Conservation (phyloP, 208 protist species). For the Wallacemonas sp. region DNA sequence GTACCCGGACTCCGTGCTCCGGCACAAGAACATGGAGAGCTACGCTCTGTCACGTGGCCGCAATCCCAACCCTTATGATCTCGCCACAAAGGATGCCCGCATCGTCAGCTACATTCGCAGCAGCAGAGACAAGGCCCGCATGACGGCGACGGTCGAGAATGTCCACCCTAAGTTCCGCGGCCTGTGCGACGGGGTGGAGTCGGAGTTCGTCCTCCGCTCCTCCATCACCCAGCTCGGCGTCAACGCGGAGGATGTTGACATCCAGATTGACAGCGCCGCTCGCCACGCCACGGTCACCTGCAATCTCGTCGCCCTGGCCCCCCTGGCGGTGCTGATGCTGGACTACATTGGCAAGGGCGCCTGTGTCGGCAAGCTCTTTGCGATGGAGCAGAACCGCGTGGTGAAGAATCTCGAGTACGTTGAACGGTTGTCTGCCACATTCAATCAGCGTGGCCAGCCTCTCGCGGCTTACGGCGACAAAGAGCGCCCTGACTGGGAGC, state of each 20-base stretch:
- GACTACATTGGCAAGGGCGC: slow-evolving; percentile 79
- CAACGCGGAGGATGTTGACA: slow-evolving; percentile 65
- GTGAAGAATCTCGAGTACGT: slow-evolving; percentile 83
- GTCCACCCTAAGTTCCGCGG: slow-evolving; percentile 85
- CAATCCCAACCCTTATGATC: slow-evolving; percentile 73
- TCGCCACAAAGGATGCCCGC: slow-evolving; percentile 68
- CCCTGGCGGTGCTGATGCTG: slow-evolving; percentile 84
- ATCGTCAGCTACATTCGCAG: slow-evolving; percentile 41
- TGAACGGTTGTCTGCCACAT: slow-evolving; percentile 54
- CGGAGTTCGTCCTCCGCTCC: slow-evolving; percentile 85
- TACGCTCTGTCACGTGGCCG: slow-evolving; percentile 72
- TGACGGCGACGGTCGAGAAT: slow-evolving; percentile 33
- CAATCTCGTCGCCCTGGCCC: slow-evolving; percentile 71
- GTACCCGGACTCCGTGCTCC: slow-evolving; percentile 84
- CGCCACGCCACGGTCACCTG: slow-evolving; percentile 46
- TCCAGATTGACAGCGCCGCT: slow-evolving; percentile 47
- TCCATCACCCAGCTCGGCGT: slow-evolving; percentile 91
- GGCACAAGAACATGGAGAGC: slow-evolving; percentile 51
- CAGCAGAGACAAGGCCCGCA: slow-evolving; percentile 32
- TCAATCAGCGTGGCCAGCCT: slow-evolving; percentile 70
- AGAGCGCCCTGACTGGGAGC: slow-evolving; percentile 64
- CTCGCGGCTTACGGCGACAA: slow-evolving; percentile 75
- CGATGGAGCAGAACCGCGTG: slow-evolving; percentile 61
- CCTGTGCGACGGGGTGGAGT: slow-evolving; percentile 47
- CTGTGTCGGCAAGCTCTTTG: slow-evolving; percentile 90